Base-by-base conservation (phyloP, 2,329 filamentous ascomycete genomes). In the Aspergillus clavatus region DNA sequence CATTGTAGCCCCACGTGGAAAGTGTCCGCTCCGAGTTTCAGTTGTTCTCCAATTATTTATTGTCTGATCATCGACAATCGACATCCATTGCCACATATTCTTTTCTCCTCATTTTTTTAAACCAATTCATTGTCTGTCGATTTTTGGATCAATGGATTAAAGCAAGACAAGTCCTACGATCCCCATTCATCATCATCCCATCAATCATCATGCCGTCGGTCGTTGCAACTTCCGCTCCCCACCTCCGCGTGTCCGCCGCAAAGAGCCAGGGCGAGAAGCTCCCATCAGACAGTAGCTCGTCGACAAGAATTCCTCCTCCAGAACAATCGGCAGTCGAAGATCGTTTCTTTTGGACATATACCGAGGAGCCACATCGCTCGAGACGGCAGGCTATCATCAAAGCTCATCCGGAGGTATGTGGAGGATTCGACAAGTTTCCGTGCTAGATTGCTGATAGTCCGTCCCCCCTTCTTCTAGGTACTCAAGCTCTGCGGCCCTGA, bases 321-420 rank as follows among this genome's bases (percentile, higher is more conserved):
- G 56, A 62, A 36, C 43, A 53, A 24, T 62, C 63, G 28, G 54
- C 61, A 4, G 61, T 66, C 6, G 70, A 72, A 12, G 72, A 83
- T 51, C 78, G 83, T 67, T 97, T 97, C 77, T 95, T 95, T 74
- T 97, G 94, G 93, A 95, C 93, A 31, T 97, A 98, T 66, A 96
- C 93, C 7, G 93, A 98, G 69, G 93, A 98, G 72, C 93, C 93
- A 51, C 93, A 98, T 71, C 82, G 89, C 57, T 93, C 91, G 24
- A 79, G 93, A 57, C 81, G 93, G 46, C 81, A 91, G 58, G 89
- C 89, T 51, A 98, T 98, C 60, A 97, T 98, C 72, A 97, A 96
- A 74, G 90, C 91, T 44, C 91, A 98, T 66, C 93, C 93, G 38
- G 91, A 98, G 79, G 89, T 91, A 73, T 16, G 65, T 50, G 27